phyloP scores from a whole-genome alignment of 495 filamentous ascomycete genomes.

The Trichocladium antarcticum region DNA sequence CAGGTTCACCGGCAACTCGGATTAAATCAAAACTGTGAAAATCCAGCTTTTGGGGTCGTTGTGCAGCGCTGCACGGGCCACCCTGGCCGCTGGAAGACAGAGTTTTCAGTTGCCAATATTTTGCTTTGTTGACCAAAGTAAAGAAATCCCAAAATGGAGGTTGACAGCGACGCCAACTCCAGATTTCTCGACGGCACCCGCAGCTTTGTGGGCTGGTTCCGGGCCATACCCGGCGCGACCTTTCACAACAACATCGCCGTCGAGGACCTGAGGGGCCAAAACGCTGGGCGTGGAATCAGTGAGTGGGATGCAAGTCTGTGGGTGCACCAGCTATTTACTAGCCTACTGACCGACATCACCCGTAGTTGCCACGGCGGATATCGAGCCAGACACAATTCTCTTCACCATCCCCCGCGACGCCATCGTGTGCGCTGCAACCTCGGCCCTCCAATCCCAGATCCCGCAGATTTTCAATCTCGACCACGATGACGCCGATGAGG shows the following conservation, averaged over 20 bases:
- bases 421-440: constrained; percentile 36
- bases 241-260: constrained; percentile 36
- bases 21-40: too few species aligned
- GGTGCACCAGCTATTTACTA: neutral
- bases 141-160: constrained; percentile 5
- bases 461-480: constrained; percentile 28
- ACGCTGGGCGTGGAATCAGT: constrained; percentile 39
- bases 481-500: constrained; percentile 15
- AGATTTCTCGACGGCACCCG: constrained; percentile 28
- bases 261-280: constrained; percentile 29
- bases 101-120: too few species aligned
- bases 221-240: constrained; percentile 32
- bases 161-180: constrained; percentile 8
- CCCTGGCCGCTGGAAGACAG: too few species aligned
- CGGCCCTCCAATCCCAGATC: constrained; percentile 26
- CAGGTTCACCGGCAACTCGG: too few species aligned
- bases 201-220: constrained; percentile 37
- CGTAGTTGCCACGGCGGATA: constrained; percentile 39
- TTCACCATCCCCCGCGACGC: constrained; percentile 38
- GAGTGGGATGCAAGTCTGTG: constrained; percentile 1
- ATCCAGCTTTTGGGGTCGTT: too few species aligned
- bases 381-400: constrained; percentile 34
- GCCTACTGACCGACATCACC: neutral
- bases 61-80: too few species aligned
- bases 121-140: neutral